These are phyloP conservation scores for Thielaviopsis punctulata DNA, from an alignment of 2,329 filamentous ascomycete genomes.

Conservation along the genomic window DNA sequence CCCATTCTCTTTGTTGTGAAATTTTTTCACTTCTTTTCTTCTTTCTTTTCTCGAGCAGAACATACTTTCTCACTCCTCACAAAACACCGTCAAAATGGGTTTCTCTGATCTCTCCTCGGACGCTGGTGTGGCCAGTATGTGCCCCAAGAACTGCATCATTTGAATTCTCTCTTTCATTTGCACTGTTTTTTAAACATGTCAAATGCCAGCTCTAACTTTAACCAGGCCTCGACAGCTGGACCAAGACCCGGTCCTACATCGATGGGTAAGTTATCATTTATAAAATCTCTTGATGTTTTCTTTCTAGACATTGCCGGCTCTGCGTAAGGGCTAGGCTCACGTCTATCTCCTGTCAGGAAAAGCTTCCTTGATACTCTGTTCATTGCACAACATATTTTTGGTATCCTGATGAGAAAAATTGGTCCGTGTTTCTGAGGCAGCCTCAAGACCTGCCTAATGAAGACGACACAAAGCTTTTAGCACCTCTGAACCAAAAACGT, in stretches of 20 bases:
- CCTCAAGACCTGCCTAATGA: slow-evolving; percentile 81
- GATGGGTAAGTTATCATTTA: slow-evolving; percentile 47
- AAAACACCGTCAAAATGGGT: slow-evolving; percentile 38
- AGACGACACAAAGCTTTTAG: slow-evolving; percentile 53
- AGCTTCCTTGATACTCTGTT: background rate
- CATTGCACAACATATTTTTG: background rate
- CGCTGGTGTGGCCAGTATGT: slow-evolving; percentile 36
- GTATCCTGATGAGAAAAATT: slow-evolving; percentile 59
- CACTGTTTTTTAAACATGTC: slow-evolving; percentile 9
- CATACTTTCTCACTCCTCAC: slow-evolving; percentile 13
- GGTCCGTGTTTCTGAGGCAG: slow-evolving; percentile 91
- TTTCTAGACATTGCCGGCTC: background rate
- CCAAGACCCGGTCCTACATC: slow-evolving; percentile 64
- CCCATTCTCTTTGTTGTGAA: slow-evolving; percentile 14
- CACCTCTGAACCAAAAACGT: slow-evolving; percentile 45
- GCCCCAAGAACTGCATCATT: slow-evolving; percentile 14
- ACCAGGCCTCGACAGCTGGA: slow-evolving; percentile 53
- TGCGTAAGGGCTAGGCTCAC: background rate
- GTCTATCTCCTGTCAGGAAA: no score
- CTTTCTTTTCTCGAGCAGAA: slow-evolving; percentile 14
- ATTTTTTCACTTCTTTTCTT: slow-evolving; percentile 14
- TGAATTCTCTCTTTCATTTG: slow-evolving; percentile 11
- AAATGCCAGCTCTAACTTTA: slow-evolving; percentile 14
- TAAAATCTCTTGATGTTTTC: background rate
- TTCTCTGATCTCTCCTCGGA: slow-evolving; percentile 52